Base-by-base conservation (phyloP, 345 rosid species). In the Arabis hirsuta region DNA sequence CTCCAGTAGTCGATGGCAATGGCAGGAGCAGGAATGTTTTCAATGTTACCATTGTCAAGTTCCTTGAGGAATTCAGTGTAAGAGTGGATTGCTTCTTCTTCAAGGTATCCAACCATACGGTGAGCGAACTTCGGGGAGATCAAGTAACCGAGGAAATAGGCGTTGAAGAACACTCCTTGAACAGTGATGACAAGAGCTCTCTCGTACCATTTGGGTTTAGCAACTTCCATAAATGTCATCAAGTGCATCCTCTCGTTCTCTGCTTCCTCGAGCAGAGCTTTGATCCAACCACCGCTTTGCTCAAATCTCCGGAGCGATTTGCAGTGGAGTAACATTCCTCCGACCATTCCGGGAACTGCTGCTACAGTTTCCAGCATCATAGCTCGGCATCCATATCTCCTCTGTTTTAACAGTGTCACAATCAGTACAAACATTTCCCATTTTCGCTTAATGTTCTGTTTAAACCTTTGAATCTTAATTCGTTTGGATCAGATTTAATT, bases 311-410 rank as follows among this genome's bases (percentile, higher is more conserved):
- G 73, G 2, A 90, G 81, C 0, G 97, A 90, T 56, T 88, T 86
- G 84, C 83, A 87, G 77, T 88, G 97, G 10, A 90, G 83, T 7
- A 90, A 80, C 89, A 90, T 54, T 4, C 90, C 97, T 56, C 87
- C 96, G 0, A 86, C 96, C 90, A 90, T 90, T 32, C 94, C 96
- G 0, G 96, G 96, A 0, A 88, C 91, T 0, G 97, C 95, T 4
- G 95, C 97, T 57, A 90, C 92, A 0, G 92, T 90, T 68, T 90
- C 97, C 0, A 90, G 87, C 95, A 90, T 88, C 97, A 90, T 90
- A 6, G 97, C 97, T 44, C 92, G 65, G 71, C 92, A 90, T 4
- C 94, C 92, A 32, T 88, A 88, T 47, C 95, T 24, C 64, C 82
- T 77, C 93, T 90, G 86, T 20, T 16, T 47, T 14, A 9, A 12